Evolutionary conservation across 2,329 filamentous ascomycete genomes (phyloP).

Genomic region (Nothomitra cinnamomea): DNA sequence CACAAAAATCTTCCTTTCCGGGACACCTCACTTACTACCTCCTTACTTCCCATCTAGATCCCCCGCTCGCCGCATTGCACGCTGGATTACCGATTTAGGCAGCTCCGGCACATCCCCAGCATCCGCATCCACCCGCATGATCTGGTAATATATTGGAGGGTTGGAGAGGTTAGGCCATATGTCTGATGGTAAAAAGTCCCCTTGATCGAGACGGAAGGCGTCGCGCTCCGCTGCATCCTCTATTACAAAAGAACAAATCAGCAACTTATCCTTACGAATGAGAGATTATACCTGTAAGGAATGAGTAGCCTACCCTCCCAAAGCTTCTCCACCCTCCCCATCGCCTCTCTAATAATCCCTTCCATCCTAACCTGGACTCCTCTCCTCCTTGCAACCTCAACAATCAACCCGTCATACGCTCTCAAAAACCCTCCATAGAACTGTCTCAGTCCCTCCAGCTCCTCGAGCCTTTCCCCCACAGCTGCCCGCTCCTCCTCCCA

Average conservation of each 20-base stretch:
- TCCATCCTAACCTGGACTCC: conserved; percentile 57
- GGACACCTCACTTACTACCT: background rate
- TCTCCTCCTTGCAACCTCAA: conserved; percentile 65
- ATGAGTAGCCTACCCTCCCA: conserved; percentile 30
- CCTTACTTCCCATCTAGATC: background rate
- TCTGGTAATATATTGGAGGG: conserved; percentile 20
- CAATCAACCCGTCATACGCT: conserved; percentile 68
- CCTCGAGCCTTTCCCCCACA: conserved; percentile 51
- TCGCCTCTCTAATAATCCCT: conserved; percentile 59
- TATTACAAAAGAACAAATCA: background rate
- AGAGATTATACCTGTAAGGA: background rate
- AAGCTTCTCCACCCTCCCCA: conserved; percentile 57
- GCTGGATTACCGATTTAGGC: conserved; percentile 25
- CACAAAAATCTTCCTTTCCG: background rate
- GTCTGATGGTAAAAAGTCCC: conserved; percentile 73
- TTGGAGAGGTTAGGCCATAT: conserved; percentile 60
- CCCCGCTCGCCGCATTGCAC: conserved; percentile 21
- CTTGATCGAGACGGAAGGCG: conserved; percentile 63
- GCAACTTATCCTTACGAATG: background rate
- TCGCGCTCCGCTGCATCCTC: conserved; percentile 58
- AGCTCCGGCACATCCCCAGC: conserved; percentile 26
- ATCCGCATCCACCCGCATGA: conserved; percentile 33
- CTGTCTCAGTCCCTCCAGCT: conserved; percentile 59
- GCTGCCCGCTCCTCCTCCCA: conserved; percentile 62
- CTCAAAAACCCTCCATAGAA: conserved; percentile 78